phyloP scores from a whole-genome alignment of 2,329 filamentous ascomycete species.

The Aspergillus quadricinctus region DNA sequence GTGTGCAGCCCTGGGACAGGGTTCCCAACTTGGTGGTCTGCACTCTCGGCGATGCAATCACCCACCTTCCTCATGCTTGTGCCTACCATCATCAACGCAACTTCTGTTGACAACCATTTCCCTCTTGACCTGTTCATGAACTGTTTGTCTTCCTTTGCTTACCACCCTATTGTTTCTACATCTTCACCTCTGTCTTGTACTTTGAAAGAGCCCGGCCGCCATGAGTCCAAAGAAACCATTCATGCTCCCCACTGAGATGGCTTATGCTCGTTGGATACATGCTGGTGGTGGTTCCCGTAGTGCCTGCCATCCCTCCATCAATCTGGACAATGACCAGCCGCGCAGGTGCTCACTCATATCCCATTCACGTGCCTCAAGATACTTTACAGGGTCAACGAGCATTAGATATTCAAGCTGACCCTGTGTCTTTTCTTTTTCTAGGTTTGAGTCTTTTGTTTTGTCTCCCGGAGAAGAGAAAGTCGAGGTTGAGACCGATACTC shows the following conservation, averaged over 20 bases:
- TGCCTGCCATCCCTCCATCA: slow-evolving; percentile 18
- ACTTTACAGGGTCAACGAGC: background rate
- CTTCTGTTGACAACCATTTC: background rate
- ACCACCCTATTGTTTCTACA: background rate
- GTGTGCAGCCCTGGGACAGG: background rate
- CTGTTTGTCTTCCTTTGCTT: background rate
- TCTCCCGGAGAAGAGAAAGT: slow-evolving; percentile 89
- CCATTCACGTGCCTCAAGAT: background rate
- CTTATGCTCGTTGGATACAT: slow-evolving; percentile 14
- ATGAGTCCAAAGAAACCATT: slow-evolving; percentile 14
- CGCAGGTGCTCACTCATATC: slow-evolving; percentile 15
- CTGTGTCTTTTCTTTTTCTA: slow-evolving; percentile 35
- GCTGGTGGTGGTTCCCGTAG: slow-evolving; percentile 6
- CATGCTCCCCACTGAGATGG: slow-evolving; percentile 15
- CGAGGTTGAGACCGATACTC: slow-evolving; percentile 79
- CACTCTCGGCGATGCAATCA: background rate
- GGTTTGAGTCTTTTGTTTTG: slow-evolving; percentile 91
- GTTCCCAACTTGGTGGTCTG: background rate
- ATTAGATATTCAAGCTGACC: background rate
- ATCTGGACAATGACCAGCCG: slow-evolving; percentile 17
- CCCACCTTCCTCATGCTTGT: background rate
- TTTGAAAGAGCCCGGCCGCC: background rate
- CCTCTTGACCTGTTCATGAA: background rate
- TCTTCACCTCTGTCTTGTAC: background rate
- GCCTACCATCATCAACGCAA: background rate